Base-by-base conservation (phyloP, 495 filamentous ascomycete species). In the Haplographium delicatum region DNA sequence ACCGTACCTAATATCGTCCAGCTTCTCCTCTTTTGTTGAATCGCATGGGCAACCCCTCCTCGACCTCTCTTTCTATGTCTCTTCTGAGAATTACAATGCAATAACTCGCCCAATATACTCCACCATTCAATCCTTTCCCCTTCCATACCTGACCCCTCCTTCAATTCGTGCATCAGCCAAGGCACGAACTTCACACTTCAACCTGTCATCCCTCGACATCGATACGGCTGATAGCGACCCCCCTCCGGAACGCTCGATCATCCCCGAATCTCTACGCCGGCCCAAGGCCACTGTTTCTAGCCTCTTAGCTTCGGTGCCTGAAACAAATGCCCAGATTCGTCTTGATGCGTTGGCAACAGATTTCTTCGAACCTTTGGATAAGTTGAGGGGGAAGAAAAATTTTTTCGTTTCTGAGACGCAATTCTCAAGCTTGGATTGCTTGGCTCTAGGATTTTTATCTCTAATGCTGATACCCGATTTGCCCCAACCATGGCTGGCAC, bases 51-150 rank as follows among this genome's bases (percentile, higher is more conserved):
- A 80, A 57, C 72, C 79, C 18, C 80, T 94, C 46, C 55, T 93
- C 57, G 81, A 87, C 54, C 80, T 91, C 57, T 89, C 80, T 44
- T 83, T 98, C 57, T 97, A 93, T 68, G 82, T 90, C 61, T 93
- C 88, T 31, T 84, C 82, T 54, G 78, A 84, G 50, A 96, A 96
- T 68, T 98, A 90, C 73, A 72, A 76, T 50, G 60, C 67, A 40
- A 63, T 72, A 30, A 95, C 88, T 27, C 81, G 85, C 6, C 86
- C 89, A 7, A 81, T 87, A 26, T 91, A 85, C 69, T 82, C 80
- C 47, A 63, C 70, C 3, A 76, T 95, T 50, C 80, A 96, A 25
- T 82, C 84, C 18, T 90, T 90, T 73, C 87, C 93, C 7, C 76
- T 84, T 43, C 85, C 86, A 60, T 96, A 88, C 79, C 84, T 83